Base-by-base conservation (phyloP, 805 yeast genomes). In the Cyberlindnera misumaiensis region DNA sequence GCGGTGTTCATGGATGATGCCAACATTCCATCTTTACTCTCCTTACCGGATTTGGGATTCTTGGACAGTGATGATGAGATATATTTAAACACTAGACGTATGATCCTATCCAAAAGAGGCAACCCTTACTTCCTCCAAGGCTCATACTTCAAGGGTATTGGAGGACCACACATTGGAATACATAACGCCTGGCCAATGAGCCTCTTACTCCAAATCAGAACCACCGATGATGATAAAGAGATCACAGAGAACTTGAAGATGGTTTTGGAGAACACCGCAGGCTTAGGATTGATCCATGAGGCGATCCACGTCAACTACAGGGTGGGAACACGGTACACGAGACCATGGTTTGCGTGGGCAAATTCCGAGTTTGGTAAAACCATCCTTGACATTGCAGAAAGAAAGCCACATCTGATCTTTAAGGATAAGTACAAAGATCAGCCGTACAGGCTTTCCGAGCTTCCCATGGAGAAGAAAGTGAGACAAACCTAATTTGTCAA, bases 281-380 rank as follows among this genome's bases (percentile, higher is more conserved):
- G 78, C 0, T 63, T 86, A 15, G 96, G 96, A 0, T 65, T 87
- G 40, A 78, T 87, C 75, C 96, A 87, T 56, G 96, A 87, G 63
- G 72, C 83, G 41, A 76, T 87, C 4, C 63, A 82, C 41, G 94
- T 86, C 9, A 69, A 79, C 48, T 62, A 70, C 5, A 64, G 64
- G 2, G 42, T 46, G 2, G 78, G 75, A 1, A 40, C 43, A 9
- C 59, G 58, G n/a, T 88, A 60, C 55, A 83, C 95, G 0, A 65
- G 96, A 43, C 75, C 93, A 3, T 87, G 96, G 96, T 88, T 88
- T 64, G 82, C 95, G 5, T 87, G 96, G 96, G 83, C 94, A 49
- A 87, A 87, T 55, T 78, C 94, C 1, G 96, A 88, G 59, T 85
- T 87, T 62, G 96, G 88, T 15, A 84, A 84, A 58, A 81, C 94